Conservation (phyloP, 176 grass and related monocot species). For the Paspalum notatum region DNA sequence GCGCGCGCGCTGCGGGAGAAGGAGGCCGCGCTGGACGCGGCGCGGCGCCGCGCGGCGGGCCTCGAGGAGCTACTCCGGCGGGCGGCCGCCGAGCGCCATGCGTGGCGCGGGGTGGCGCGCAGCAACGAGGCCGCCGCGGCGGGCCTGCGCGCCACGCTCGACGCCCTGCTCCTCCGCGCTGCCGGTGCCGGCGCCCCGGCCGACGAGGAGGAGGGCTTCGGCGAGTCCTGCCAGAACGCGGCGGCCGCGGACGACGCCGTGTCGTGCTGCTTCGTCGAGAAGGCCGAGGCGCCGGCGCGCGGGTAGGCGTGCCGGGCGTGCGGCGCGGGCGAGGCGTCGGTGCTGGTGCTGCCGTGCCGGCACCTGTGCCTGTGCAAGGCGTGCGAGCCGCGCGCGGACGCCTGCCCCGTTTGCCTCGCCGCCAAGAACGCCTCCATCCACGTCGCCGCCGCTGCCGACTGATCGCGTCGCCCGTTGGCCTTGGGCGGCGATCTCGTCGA, state of each 20-base stretch:
- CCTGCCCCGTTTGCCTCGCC: conserved; percentile 42
- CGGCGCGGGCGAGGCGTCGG: no score
- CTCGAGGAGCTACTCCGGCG: background rate
- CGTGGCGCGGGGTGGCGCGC: background rate
- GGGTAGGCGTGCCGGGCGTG: background rate
- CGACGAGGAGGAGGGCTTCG: background rate
- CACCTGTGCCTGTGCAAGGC: conserved; percentile 49
- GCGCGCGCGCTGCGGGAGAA: no score
- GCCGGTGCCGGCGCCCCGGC: no score
- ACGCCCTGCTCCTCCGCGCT: background rate
- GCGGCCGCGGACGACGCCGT: no score
- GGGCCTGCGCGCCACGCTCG: background rate
- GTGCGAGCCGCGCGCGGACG: conserved; percentile 19
- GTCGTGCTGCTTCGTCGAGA: no score
- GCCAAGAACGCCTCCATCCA: conserved; percentile 47
- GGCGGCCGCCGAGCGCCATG: background rate
- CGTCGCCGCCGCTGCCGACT: background rate
- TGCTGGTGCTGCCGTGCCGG: background rate
- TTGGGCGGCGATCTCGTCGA: no score
- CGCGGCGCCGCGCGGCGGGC: no score
- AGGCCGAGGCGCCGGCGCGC: no score
- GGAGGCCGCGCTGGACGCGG: no score
- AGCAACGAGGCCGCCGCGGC: background rate
- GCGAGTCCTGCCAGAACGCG: no score
- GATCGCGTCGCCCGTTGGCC: no score